These are phyloP conservation scores for Ceratobasidium sp. DNA, from an alignment of 1,284 basidiomycete species.

Conservation along the genomic window DNA sequence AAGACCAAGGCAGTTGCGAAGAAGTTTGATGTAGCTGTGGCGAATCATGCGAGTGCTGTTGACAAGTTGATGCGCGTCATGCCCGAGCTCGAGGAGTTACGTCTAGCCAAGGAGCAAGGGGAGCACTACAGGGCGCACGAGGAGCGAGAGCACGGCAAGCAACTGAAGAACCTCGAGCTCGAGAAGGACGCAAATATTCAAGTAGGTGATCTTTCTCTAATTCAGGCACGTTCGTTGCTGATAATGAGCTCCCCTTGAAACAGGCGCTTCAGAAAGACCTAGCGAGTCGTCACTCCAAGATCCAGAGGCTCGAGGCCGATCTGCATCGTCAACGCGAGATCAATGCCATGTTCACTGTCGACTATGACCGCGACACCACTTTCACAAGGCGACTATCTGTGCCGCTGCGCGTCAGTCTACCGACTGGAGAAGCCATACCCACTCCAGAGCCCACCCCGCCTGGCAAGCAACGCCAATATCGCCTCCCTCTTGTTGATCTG, in stretches of 20 bases:
- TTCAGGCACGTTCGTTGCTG: too few relatives aligned
- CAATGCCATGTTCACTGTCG: conserved; percentile 32
- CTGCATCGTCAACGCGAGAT: conserved; percentile 31
- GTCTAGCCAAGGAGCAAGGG: conserved; percentile 5
- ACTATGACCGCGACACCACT: conserved; percentile 31
- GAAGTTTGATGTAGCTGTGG: conserved; percentile 1
- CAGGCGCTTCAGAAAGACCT: conserved; percentile 16
- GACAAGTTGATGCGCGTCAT: neutral
- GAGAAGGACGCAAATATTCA: neutral
- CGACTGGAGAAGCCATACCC: neutral
- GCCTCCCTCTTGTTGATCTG: conserved; percentile 5
- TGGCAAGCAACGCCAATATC: neutral
- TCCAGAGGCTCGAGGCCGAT: conserved; percentile 10
- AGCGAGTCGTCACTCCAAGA: conserved; percentile 1
- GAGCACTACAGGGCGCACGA: too few relatives aligned
- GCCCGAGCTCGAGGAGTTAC: conserved; percentile 2
- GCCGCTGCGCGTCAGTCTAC: conserved; percentile 1
- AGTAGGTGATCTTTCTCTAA: too few relatives aligned
- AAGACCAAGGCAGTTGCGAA: neutral
- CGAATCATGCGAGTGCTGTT: conserved; percentile 14
- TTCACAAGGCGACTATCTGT: conserved; percentile 9
- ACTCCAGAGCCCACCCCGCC: neutral
- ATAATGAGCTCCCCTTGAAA: neutral
- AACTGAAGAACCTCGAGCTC: neutral
- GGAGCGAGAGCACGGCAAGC: neutral